Conservation (phyloP, 2,329 filamentous ascomycete species). For the Endothia cerciana region DNA sequence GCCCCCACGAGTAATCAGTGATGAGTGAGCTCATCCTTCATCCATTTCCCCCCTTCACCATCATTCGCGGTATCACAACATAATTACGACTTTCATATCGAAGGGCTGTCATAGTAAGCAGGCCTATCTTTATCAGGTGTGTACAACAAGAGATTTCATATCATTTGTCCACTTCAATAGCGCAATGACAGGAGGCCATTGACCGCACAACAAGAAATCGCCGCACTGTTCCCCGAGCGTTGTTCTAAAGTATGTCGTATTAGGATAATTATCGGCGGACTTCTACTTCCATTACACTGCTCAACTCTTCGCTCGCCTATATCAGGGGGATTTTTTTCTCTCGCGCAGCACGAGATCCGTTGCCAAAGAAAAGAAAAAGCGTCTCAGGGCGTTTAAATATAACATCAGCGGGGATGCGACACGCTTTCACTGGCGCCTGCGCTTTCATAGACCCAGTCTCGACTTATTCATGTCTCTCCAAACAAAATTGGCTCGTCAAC, state of each 20-base stretch:
- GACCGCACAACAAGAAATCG: background rate
- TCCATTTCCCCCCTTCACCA: background rate
- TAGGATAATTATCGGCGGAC: background rate
- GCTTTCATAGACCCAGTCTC: background rate
- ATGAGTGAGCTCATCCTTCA: background rate
- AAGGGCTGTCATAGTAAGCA: background rate
- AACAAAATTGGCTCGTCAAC: conserved; percentile 3
- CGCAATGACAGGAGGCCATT: background rate
- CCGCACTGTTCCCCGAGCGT: background rate
- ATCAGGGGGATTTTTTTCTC: background rate
- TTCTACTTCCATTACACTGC: background rate
- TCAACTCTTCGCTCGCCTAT: background rate
- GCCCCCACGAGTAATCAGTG: background rate
- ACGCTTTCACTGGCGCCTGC: background rate
- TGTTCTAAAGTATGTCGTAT: background rate
- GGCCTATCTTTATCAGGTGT: background rate
- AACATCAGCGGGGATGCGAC: conserved; percentile 4
- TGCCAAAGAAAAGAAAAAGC: background rate
- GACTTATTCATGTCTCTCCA: conserved; percentile 11
- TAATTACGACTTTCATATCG: background rate
- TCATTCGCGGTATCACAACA: background rate
- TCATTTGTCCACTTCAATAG: background rate
- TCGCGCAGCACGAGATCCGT: background rate
- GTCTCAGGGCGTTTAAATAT: conserved; percentile 2
- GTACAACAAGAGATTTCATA: background rate